Evolutionary conservation across 805 yeast genomes (phyloP), one percentile per base, ranked within the genome.

Genomic region (Candida bentonensis): DNA sequence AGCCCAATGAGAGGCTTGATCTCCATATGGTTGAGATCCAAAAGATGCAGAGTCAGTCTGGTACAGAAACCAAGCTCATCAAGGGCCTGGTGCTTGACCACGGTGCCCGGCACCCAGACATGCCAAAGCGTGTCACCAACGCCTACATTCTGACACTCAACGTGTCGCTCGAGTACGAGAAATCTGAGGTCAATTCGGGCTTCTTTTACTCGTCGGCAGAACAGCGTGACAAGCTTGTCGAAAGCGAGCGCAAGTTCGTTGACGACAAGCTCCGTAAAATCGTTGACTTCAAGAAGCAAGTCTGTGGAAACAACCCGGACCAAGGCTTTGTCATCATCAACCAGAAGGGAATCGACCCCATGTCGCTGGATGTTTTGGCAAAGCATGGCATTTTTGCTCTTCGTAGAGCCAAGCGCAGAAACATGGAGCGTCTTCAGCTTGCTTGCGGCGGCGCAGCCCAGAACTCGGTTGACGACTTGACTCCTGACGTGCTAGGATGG

Each of bases 51-150:
- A 89, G 83, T 58, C 83, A 85, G 53, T 73, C 81, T 30, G 85
- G 92, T 26, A 75, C 79, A 49, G 92, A 88, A 45, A 88, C 97
- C 17, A 71, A 73, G 56, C 76, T 92, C 47, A 70, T 92, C 51
- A 78, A 74, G 54, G 98, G 98, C 40, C 73, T 92, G 53, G 98
- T 92, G 28, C 72, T 92, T 51, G 98, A 92, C 62, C 98, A 92
- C 62, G 98, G 98, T 53, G 96, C 96, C 15, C 78, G 98, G 62
- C 98, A 92, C 69, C 98, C 98, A 40, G 98, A 92, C 64, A 92
- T 92, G 98, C 98, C 98, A 47, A 82, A 79, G 52, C 67, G 78
- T 45, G 80, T 92, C 17, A 74, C 76, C 51, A 85, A 92, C 61
- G 96, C 96, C 1, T 69, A 76, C 56, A 78, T 92, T 26, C 72